Evolutionary conservation across 192 early-diverging fungal genomes (phyloP), one percentile per base, ranked within the genome.

Genomic region (Linnemannia schmuckeri): DNA sequence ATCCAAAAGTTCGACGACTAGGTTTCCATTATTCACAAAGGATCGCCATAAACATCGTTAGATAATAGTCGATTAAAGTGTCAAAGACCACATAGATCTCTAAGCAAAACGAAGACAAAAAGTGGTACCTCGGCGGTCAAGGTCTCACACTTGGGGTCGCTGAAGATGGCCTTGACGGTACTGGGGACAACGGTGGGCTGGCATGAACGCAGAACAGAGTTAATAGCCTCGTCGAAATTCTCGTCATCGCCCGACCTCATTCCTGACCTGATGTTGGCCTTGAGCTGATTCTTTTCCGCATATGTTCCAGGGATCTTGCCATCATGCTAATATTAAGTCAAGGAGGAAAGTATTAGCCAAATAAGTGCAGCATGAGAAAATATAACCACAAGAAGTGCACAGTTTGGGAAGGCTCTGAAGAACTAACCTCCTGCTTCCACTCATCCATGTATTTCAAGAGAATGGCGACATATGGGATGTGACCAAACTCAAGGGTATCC

Each of bases 221-320:
- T 88, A 10, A 91, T 83, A 1, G 98, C 98, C 88, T 99, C 97
- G 12, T 94, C 93, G 88, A 98, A 97, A 81, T 99, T 99, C 79
- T 98, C 96, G 75, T 96, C 94, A 71, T 94, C 96, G 10, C 88
- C 49, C 72, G 92, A 92, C 3, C 91, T 89, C 72, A 92, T 91
- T 82, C 91, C 93, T 12, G 85, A 70, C 4, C 78, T 78, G 30
- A 99, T 90, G 20, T 92, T 74, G 24, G 90, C 89, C 63, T 95
- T 94, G 79, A 98, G 91, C 81, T 93, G 88, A 27, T 92, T 93
- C 63, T 92, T 92, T 75, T 97, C 95, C 4, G 81, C 78, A 70
- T 87, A 91, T 12, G 91, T 91, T 1, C 88, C 84, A 22, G 95
- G 95, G 55, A 95, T 83, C 71, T 89, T 87, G 22, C 92, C 93